Conservation (phyloP, 768 basidiomycete species). For the Gymnopilus dilepis region DNA sequence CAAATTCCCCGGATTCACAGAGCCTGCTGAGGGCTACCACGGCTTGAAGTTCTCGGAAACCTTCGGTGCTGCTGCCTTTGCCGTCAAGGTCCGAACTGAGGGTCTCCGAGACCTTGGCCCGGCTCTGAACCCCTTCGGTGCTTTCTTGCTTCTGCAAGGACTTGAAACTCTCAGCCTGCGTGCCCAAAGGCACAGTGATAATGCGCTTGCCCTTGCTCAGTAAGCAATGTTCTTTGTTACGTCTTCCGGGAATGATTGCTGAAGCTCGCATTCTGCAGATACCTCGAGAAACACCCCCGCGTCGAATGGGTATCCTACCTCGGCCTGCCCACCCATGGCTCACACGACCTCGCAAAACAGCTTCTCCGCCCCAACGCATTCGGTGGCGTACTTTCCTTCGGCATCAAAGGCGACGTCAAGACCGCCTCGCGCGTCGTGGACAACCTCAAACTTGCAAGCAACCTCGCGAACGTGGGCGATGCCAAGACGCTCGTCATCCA, state of each 20-base stretch:
- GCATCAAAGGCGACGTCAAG: constrained; percentile 61
- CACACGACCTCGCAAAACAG: constrained; percentile 61
- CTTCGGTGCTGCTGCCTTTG: constrained; percentile 69
- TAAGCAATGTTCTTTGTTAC: constrained; percentile 25
- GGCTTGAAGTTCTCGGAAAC: constrained; percentile 69
- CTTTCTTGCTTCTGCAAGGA: constrained; percentile 79
- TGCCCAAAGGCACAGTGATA: constrained; percentile 71
- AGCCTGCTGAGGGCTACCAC: constrained; percentile 78
- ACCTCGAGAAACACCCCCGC: constrained; percentile 66
- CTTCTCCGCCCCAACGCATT: constrained; percentile 59
- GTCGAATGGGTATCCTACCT: constrained; percentile 83
- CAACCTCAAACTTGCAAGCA: constrained; percentile 67
- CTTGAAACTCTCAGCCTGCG: constrained; percentile 79
- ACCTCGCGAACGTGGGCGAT: constrained; percentile 78
- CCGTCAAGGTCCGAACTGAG: constrained; percentile 66
- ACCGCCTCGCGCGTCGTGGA: constrained; percentile 70
- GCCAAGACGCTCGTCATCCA: constrained; percentile 85
- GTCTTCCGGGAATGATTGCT: not conserved
- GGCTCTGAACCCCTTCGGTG: constrained; percentile 69
- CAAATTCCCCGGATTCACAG: constrained; percentile 76
- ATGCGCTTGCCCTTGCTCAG: constrained; percentile 71
- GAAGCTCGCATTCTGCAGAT: constrained; percentile 36
- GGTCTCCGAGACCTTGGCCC: constrained; percentile 73
- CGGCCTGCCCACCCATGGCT: constrained; percentile 67
- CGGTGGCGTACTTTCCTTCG: constrained; percentile 82